These are phyloP conservation scores for Candida peoriensis DNA, from an alignment of 805 yeast species.

Conservation along the genomic window DNA sequence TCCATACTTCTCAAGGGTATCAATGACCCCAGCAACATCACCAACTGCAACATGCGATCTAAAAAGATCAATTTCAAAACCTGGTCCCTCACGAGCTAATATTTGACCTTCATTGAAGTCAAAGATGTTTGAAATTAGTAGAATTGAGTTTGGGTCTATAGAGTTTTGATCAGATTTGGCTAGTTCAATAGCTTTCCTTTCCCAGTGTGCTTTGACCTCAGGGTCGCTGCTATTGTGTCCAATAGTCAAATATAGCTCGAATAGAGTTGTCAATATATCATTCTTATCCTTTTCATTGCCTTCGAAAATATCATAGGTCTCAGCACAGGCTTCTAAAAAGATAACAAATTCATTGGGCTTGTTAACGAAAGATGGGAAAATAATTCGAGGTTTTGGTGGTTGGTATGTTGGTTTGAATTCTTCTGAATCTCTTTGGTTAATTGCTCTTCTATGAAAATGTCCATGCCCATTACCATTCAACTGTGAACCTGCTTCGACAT, in stretches of 20 bases:
- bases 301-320: slow-evolving; percentile 69
- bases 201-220: slow-evolving; percentile 51
- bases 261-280: slow-evolving; percentile 71
- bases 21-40: slow-evolving; percentile 52
- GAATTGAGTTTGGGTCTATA: slow-evolving; percentile 50
- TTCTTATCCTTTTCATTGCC: slow-evolving; percentile 62
- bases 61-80: slow-evolving; percentile 50
- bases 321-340: slow-evolving; percentile 86
- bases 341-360: slow-evolving; percentile 87
- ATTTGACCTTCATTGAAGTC: slow-evolving; percentile 46
- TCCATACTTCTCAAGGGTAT: slow-evolving; percentile 56
- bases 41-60: slow-evolving; percentile 56
- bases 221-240: slow-evolving; percentile 35
- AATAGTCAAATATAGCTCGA: slow-evolving; percentile 71
- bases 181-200: slow-evolving; percentile 53
- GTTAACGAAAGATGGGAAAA: slow-evolving; percentile 81
- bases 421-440: neutral
- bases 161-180: slow-evolving; percentile 41
- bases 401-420: slow-evolving; percentile 59
- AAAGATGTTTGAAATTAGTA: slow-evolving; percentile 37
- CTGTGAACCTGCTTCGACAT: slow-evolving; percentile 10
- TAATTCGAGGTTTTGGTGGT: slow-evolving; percentile 86
- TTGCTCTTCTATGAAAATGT: neutral
- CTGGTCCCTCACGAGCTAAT: slow-evolving; percentile 27
- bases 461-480: slow-evolving; percentile 5